Percentiles rank a stretch among this genome's conserved stretches.
These are phyloP conservation scores for Nothophaeocryptopus gaeumannii DNA, from an alignment of 2,329 filamentous ascomycete species.

Conservation along the genomic window DNA sequence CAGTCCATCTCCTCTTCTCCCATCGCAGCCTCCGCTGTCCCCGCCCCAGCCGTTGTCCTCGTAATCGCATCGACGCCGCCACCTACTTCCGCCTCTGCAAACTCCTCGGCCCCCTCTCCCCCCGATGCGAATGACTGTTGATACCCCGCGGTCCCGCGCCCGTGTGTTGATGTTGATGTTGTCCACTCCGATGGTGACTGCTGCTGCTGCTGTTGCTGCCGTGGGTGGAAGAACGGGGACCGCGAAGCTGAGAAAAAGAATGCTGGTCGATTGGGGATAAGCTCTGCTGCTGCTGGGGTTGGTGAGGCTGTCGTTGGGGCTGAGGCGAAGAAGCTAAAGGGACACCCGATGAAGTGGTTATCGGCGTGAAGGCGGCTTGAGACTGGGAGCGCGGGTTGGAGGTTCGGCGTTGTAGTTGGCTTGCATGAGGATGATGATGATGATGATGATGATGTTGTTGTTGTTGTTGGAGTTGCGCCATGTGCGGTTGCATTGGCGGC, in stretches of 20 bases:
- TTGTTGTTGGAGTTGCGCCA: conserved; percentile 14
- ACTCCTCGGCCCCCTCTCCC: conserved; percentile 16
- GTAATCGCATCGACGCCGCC: neutral
- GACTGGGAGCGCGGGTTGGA: conserved; percentile 1
- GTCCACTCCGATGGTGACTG: neutral
- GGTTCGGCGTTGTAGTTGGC: conserved; percentile 5
- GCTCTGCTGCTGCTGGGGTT: conserved; percentile 16
- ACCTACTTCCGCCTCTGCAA: conserved; percentile 24
- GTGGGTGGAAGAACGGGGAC: conserved; percentile 20
- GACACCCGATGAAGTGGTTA: conserved; percentile 16
- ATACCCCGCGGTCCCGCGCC: conserved; percentile 24
- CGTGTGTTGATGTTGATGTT: conserved; percentile 5
- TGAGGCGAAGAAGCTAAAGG: conserved; percentile 10
- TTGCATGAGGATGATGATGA: too few relatives aligned
- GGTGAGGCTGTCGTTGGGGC: conserved; percentile 8
- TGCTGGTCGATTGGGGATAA: conserved; percentile 15
- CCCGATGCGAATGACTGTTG: conserved; percentile 12
- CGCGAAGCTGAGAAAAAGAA: conserved; percentile 29
- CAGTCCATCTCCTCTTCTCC: conserved; percentile 3
- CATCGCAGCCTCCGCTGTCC: neutral
- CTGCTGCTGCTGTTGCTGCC: conserved; percentile 6
- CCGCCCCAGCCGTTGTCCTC: neutral
- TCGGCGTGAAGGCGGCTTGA: conserved; percentile 24
- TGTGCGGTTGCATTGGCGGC: conserved; percentile 28
- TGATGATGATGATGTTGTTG: conserved; percentile 16